A percentile compares a stretch with the other conserved stretches of the same genome.
phyloP scores from a whole-genome alignment of 1,139 yeast species.

The Hansenula lynferdii region DNA sequence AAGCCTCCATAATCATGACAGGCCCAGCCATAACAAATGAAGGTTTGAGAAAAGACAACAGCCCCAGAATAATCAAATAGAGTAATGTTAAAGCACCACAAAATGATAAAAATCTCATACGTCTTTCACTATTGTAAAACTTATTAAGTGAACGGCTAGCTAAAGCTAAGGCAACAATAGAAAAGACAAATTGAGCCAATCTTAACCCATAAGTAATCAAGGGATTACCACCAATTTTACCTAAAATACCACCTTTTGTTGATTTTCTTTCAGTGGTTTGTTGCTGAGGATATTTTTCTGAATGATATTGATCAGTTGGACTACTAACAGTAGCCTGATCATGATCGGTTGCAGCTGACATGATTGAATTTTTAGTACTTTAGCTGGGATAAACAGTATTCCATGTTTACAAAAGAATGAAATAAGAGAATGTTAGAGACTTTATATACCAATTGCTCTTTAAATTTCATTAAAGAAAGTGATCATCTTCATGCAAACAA shows the following conservation, averaged over 20 bases:
- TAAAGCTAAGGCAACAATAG: conserved; percentile 12
- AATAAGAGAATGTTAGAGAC: no score
- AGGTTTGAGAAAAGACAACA: conserved; percentile 7
- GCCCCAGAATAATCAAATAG: conserved; percentile 11
- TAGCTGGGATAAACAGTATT: no score
- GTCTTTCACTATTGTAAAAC: conserved; percentile 12
- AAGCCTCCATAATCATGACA: conserved; percentile 11
- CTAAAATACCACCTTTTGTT: conserved; percentile 1
- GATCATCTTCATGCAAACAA: no score
- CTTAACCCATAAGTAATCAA: conserved; percentile 13
- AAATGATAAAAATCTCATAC: conserved; percentile 18
- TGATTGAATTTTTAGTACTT: no score
- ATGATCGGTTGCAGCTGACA: conserved; percentile 10
- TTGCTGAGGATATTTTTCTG: conserved; percentile 9
- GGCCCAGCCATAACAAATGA: conserved; percentile 13
- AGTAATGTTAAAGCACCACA: conserved; percentile 13
- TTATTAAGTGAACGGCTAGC: conserved; percentile 14
- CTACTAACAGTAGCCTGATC: conserved; percentile 19
- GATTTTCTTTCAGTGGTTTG: not conserved
- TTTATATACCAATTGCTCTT: no score
- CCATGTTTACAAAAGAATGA: no score
- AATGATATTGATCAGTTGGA: conserved; percentile 12
- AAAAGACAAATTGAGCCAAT: conserved; percentile 10
- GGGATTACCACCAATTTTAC: conserved; percentile 6
- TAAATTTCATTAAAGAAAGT: no score